Base-by-base conservation (phyloP, 2,329 filamentous ascomycete species). In the Colletotrichum sidae region DNA sequence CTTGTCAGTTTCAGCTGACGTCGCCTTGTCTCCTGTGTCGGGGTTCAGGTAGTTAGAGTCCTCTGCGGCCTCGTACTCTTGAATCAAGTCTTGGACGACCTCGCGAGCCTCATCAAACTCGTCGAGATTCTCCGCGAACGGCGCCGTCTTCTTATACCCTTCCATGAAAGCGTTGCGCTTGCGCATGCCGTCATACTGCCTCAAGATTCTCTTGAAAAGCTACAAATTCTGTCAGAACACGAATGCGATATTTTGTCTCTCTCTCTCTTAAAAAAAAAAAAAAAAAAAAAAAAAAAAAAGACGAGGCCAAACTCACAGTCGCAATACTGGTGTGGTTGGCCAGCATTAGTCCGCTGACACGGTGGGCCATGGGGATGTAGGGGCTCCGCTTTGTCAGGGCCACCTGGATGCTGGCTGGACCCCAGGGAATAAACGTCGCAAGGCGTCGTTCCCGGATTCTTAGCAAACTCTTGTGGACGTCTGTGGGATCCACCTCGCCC, bases 161-260 rank as follows among this genome's bases (percentile, higher is more conserved):
- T 99, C 96, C 73, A 99, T 86, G 79, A 98, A 99, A 54, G 96
- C 96, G 77, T 98, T 98, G 55, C 95, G 92, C 80, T 98, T 98
- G 64, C 96, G 88, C 84, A 99, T 91, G 34, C 92, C 90, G 72
- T 97, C 94, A 79, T 98, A 99, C 75, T 97, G 95, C 68, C 88
- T 87, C 12, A 97, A 87, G 68, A 98, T 97, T 49, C 95, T 89
- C 78, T 96, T 97, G 84, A 99, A 99, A 9, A 99, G 86, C 81
- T 91, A 8, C 34, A 13, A 34, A 4, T 34, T 57, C 35, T 54
- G 47, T 64, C n/a, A 66, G 63, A 52, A 42, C 15, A n/a, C 11
- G 12, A 2, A 8, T 17, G 15, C 33, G 4, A 25, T 5, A 39
- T n/a, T 12, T 15, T 4, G 17, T 17, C 17, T 17, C 17, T 17